Percentiles rank a stretch among this genome's conserved stretches.
These are phyloP conservation scores for Platanthera zijinensis DNA, from an alignment of 106 monocot genomes.

Conservation along the genomic window DNA sequence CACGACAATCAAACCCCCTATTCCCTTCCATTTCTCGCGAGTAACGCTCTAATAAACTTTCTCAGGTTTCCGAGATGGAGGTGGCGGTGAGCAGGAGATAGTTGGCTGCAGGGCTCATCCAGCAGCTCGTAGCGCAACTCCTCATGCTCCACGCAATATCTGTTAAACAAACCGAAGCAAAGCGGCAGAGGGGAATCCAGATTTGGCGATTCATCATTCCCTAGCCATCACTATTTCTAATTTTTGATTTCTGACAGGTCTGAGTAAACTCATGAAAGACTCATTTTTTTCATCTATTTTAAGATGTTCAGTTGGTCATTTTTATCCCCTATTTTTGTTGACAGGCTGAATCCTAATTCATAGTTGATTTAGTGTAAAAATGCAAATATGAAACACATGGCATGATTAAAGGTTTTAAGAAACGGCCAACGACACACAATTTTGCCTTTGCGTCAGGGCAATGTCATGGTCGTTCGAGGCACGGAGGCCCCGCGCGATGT, in stretches of 20 bases:
- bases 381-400: neutral
- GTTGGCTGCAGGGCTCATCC: neutral
- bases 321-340: neutral
- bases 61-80: constrained; percentile 1
- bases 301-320: neutral
- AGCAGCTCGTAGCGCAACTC: constrained; percentile 1
- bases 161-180: neutral
- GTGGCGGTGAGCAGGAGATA: neutral
- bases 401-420: neutral
- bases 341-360: neutral
- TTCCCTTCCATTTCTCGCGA: neutral
- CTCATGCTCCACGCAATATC: neutral
- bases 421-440: neutral
- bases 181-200: neutral
- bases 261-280: neutral
- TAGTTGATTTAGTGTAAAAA: neutral
- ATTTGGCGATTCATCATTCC: neutral
- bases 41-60: neutral
- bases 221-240: too few relatives aligned
- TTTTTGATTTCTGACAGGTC: neutral
- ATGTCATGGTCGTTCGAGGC: too few relatives aligned
- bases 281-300: neutral
- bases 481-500: too few relatives aligned
- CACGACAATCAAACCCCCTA: neutral
- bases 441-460: too few relatives aligned